phyloP scores from a whole-genome alignment of 1,284 basidiomycete genomes.

The Fistulinella cinereoalba region DNA sequence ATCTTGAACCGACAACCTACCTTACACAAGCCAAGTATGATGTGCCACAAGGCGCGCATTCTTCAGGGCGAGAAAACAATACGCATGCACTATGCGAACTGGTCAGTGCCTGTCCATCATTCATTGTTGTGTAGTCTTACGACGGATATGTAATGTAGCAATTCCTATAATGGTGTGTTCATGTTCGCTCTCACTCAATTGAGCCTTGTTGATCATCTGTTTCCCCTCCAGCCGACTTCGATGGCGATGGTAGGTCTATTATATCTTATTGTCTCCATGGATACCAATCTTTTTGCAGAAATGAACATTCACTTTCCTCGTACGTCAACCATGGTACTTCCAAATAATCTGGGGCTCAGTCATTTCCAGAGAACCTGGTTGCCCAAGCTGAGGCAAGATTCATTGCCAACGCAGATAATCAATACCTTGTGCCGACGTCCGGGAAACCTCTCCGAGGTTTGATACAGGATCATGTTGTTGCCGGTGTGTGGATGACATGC shows the following conservation, averaged over 20 bases:
- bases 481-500: conserved; percentile 98
- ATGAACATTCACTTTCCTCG: conserved; percentile 99
- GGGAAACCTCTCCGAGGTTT: conserved; percentile 97
- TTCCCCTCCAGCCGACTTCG: conserved; percentile 82
- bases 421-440: conserved; percentile 97
- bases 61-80: conserved; percentile 98
- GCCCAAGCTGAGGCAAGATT: conserved; percentile 92
- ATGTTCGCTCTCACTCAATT: conserved; percentile 4
- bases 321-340: conserved; percentile 42
- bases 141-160: conserved; percentile 47
- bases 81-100: conserved; percentile 99
- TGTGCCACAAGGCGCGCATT: conserved; percentile 94
- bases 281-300: conserved; percentile 49
- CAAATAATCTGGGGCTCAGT: no score
- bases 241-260: conserved; percentile 80
- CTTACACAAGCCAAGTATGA: conserved; percentile 99
- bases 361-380: conserved; percentile 74
- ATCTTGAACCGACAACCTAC: conserved; percentile 99
- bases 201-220: conserved; percentile 14
- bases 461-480: conserved; percentile 99
- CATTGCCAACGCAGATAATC: conserved; percentile 98
- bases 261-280: conserved; percentile 3
- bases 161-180: conserved; percentile 89
- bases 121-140: not conserved
- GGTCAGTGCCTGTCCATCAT: conserved; percentile 49